Percentiles rank a stretch among this genome's conserved stretches.
Conservation (phyloP, 345 rosid genomes). For the Arabis alpina region DNA sequence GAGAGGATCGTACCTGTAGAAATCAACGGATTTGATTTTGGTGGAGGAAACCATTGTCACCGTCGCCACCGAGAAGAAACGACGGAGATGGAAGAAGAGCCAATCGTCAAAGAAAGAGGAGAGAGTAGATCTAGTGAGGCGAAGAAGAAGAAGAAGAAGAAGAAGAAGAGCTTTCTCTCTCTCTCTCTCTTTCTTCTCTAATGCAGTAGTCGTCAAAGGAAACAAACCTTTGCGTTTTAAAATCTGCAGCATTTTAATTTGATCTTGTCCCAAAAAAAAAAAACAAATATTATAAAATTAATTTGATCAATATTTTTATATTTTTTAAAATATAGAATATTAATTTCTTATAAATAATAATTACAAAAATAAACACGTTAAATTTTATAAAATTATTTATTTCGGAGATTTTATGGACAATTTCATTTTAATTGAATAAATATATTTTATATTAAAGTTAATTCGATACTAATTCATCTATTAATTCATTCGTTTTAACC, state of each 20-base stretch:
- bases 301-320: no score
- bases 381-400: no score
- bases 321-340: no score
- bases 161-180: constrained; percentile 19
- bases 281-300: no score
- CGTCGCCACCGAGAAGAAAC: constrained; percentile 13
- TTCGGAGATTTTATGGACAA: no score
- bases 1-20: constrained; percentile 57
- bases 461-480: no score
- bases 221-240: constrained; percentile 37
- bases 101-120: not conserved
- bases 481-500: no score
- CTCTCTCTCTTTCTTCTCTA: constrained; percentile 28
- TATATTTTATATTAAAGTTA: no score
- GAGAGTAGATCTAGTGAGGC: constrained; percentile 29
- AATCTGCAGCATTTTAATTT: not conserved
- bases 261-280: no score
- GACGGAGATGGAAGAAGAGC: not conserved
- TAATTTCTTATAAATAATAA: no score
- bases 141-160: constrained; percentile 23
- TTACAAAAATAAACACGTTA: no score
- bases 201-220: constrained; percentile 1
- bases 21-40: constrained; percentile 75
- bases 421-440: no score
- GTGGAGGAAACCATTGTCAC: constrained; percentile 63